phyloP scores from a whole-genome alignment of 257 asterid species.

The Hygrophila difformis region DNA sequence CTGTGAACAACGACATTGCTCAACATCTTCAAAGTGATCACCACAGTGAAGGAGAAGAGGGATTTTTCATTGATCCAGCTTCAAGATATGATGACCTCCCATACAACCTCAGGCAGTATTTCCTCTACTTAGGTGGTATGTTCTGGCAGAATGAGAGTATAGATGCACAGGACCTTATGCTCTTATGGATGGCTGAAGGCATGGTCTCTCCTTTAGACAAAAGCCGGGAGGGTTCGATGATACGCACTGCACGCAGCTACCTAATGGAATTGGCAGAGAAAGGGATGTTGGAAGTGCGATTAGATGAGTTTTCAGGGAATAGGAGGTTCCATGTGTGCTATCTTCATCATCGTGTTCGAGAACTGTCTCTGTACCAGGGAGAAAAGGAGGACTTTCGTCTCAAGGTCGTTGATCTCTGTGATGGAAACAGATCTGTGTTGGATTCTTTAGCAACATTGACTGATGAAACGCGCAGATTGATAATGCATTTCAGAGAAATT shows the following conservation, averaged over 20 bases:
- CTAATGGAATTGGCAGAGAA: not conserved
- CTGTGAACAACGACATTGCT: not conserved
- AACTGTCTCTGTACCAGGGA: not conserved
- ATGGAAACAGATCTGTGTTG: not conserved
- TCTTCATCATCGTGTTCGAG: constrained; percentile 8
- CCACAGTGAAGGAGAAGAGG: not conserved
- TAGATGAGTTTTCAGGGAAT: not conserved
- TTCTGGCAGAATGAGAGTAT: not conserved
- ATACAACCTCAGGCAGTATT: constrained; percentile 10
- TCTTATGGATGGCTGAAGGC: constrained; percentile 15
- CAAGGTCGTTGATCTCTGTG: not conserved
- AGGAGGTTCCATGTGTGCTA: not conserved
- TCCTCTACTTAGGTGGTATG: not conserved
- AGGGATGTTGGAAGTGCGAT: not conserved
- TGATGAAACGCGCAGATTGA: not conserved
- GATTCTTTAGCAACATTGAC: not conserved
- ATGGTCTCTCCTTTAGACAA: not conserved
- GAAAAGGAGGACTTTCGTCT: constrained; percentile 7
- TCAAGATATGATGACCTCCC: constrained; percentile 8
- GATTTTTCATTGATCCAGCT: not conserved
- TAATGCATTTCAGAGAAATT: not conserved
- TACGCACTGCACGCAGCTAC: constrained; percentile 1
- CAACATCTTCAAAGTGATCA: not conserved
- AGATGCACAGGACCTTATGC: not conserved
- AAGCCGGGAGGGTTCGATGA: not conserved